A percentile compares a stretch with the other conserved stretches of the same genome.
These are phyloP conservation scores for Coemansia sp. DNA, from an alignment of 192 early-diverging fungal genomes.

Conservation along the genomic window DNA sequence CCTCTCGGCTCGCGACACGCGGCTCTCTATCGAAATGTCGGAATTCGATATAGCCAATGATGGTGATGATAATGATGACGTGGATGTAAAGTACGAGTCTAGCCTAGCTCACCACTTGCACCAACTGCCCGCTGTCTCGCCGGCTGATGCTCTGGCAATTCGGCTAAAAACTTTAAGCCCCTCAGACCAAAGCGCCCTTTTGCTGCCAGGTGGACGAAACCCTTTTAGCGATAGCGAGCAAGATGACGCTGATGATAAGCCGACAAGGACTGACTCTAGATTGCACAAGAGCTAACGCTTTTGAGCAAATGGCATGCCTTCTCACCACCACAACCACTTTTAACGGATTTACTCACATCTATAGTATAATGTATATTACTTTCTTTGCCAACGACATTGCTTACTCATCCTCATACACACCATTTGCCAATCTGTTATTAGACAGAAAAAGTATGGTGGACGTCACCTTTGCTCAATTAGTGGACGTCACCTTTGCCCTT, in stretches of 20 bases:
- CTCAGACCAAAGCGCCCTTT: not conserved
- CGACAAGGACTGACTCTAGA: not conserved
- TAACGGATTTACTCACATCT: not conserved
- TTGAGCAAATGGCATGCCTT: not conserved
- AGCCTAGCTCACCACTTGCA: not conserved
- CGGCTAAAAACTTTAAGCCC: not conserved
- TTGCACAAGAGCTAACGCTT: not conserved
- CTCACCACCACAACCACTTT: not conserved
- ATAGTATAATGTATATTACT: constrained; percentile 1
- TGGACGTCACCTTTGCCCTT: not conserved
- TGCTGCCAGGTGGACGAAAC: not conserved
- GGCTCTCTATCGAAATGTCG: constrained; percentile 29
- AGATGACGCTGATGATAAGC: not conserved
- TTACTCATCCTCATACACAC: too few relatives aligned
- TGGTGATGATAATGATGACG: not conserved
- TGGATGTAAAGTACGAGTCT: not conserved
- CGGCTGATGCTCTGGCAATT: constrained; percentile 2
- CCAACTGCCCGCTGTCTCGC: not conserved
- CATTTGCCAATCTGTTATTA: too few relatives aligned
- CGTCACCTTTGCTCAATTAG: too few relatives aligned
- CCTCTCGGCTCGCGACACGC: constrained; percentile 12
- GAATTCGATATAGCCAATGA: constrained; percentile 28
- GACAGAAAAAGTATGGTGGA: too few relatives aligned
- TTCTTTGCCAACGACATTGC: not conserved
- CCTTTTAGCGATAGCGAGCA: constrained; percentile 11